Base-by-base conservation (phyloP, 495 filamentous ascomycete species). In the Penicillium nucicola region DNA sequence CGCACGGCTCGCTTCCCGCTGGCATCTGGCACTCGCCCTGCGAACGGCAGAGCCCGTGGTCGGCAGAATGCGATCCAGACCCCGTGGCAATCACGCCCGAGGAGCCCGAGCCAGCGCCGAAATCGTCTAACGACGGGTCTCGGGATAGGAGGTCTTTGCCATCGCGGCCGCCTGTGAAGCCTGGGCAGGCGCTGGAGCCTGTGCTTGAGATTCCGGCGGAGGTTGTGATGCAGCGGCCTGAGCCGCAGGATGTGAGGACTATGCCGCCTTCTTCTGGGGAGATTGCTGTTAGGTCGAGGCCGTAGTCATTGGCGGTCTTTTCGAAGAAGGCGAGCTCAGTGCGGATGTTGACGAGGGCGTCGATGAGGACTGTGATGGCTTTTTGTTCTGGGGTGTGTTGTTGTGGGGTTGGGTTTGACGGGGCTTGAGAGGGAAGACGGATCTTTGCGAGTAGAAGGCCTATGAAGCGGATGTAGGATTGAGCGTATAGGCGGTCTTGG, bases 401-500 rank as follows among this genome's bases (percentile, higher is more conserved):
- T 45, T 31, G 50, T 58, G 54, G 49, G 52, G 57, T 42, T 13
- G 32, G 25, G 31, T 38, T 31, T 33, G 44, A 45, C 23, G 51
- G 25, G 58, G 77, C 73, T 14, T 67, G 53, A 10, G 61, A 49
- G 0, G 85, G 83, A 0, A 89, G 70, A 13, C 78, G 74, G 42
- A 87, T 71, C 42, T 84, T 83, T 2, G 81, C 68, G 28, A 92
- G 79, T 14, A 90, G 60, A n/a, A 71, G 68, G 14, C 84, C 85
- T 28, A 84, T 81, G 58, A 87, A 88, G 32, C 83, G 74, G 62
- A 89, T 73, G 62, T 87, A 88, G 42, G 81, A 80, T 52, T 88
- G 85, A 17, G 85, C 82, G 68, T 90, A 90, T 44, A 90, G 76
- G 8, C 84, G 71, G 70, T 92, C 88, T 67, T 90, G 86, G 18